Base-by-base conservation (phyloP, 306 rosid genomes). In the Prinsepia uniflora region DNA sequence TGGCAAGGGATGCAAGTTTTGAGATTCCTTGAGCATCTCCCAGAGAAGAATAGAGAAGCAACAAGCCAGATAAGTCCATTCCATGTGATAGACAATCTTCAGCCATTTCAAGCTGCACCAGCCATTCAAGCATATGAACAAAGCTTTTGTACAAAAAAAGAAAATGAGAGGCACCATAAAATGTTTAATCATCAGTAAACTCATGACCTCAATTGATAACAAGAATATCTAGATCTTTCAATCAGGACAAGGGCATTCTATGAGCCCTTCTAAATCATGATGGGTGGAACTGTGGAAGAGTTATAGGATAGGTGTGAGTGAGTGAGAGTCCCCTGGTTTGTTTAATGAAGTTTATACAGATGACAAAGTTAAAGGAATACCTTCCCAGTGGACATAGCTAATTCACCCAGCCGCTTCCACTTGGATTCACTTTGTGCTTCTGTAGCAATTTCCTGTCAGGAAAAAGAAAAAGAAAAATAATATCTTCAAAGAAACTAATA, bases 381-480 rank as follows among this genome's bases (percentile, higher is more conserved):
- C 96, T 91, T 86, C 79, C 97, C 96, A 57, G 76, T 75, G 63
- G 99, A 95, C 97, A 95, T 84, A 36, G 97, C 96, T 60, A 91
- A 85, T 70, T 81, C 97, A 75, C 97, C 99, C 84, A 95, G 84
- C 81, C 84, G 95, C 90, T 91, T 91, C 99, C 99, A 95, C 79
- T 95, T 95, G 58, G 97, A 82, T 81, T 95, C 97, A n/a, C 86
- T 89, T 67, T 84, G 83, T 69, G 79, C 91, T 72, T 77, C 84
- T 10, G 82, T 75, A 11, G 99, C 99, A 82, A 95, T 95, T 78
- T 81, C 84, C 99, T 95, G 83, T 57, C 78, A 53, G 58, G 61
- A 59, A 70, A 46, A 68, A 56, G 83, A 59, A 54, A 68, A 22
- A 72, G 55, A 54, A 68, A 22, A 72, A 15, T 14, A 40, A 66